phyloP scores from a whole-genome alignment of 148 eudicot genomes.

The Limonium bicolor region DNA sequence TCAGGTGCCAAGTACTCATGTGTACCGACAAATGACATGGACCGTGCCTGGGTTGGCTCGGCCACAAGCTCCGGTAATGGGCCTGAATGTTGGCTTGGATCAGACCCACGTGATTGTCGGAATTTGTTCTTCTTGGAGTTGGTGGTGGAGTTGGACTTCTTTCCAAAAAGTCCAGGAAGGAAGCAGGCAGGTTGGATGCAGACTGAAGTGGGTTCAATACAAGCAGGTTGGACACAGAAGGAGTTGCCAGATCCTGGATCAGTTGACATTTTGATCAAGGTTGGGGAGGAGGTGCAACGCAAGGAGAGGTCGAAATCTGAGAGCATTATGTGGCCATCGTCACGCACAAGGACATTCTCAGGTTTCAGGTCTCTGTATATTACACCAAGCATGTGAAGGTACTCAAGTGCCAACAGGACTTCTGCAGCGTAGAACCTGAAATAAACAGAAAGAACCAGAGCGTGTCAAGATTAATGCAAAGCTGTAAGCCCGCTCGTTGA shows the following conservation, averaged over 20 bases:
- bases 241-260: constrained; percentile 5
- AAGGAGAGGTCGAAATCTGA: constrained; percentile 33
- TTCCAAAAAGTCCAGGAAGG: constrained; percentile 21
- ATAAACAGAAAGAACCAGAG: background rate
- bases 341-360: constrained; percentile 31
- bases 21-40: constrained; percentile 39
- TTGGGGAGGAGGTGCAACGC: constrained; percentile 24
- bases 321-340: constrained; percentile 38
- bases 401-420: constrained; percentile 23
- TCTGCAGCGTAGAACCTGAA: constrained; percentile 9
- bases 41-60: constrained; percentile 31
- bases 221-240: constrained; percentile 16
- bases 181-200: constrained; percentile 33
- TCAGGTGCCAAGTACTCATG: constrained; percentile 37
- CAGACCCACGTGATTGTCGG: constrained; percentile 6
- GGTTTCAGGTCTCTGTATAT: constrained; percentile 36
- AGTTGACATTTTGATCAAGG: constrained; percentile 18
- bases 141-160: no score
- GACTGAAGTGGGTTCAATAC: constrained; percentile 22
- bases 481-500: background rate
- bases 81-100: constrained; percentile 3
- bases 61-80: constrained; percentile 27
- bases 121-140: constrained; percentile 16
- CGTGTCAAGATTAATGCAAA: background rate
- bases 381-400: constrained; percentile 37